phyloP scores from a whole-genome alignment of 1,284 basidiomycete species.

The Ceratobasidium sp. region DNA sequence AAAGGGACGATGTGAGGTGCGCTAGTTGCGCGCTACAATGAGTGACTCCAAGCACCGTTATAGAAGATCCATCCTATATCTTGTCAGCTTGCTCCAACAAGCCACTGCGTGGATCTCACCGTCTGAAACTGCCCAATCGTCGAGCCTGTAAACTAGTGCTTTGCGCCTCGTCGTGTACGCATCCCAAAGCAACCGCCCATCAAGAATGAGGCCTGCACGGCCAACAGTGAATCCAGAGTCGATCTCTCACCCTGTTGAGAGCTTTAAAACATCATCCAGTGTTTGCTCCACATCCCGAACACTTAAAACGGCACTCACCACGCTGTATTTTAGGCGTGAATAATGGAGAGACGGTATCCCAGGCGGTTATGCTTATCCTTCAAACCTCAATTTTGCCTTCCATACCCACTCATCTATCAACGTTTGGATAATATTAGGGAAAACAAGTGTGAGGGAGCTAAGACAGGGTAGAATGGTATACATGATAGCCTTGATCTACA shows the following conservation, averaged over 20 bases:
- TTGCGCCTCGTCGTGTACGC: conserved; percentile 89
- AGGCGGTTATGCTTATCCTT: too few species aligned
- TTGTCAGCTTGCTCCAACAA: neutral
- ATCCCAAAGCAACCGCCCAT: conserved; percentile 87
- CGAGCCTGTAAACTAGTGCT: conserved; percentile 81
- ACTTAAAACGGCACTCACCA: conserved; percentile 3
- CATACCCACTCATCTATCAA: too few species aligned
- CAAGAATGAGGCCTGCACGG: conserved; percentile 82
- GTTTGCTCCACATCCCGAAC: neutral
- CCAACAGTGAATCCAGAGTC: conserved; percentile 90
- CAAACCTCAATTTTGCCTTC: too few species aligned
- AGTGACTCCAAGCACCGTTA: conserved; percentile 61
- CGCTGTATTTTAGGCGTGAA: too few species aligned
- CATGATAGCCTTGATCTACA: too few species aligned
- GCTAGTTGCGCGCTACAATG: conserved; percentile 59
- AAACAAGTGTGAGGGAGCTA: too few species aligned
- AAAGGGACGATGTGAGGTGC: conserved; percentile 77
- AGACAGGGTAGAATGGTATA: too few species aligned
- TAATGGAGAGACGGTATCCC: too few species aligned
- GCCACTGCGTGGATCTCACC: conserved; percentile 65
- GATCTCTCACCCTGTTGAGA: conserved; percentile 80
- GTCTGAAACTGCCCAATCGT: conserved; percentile 85
- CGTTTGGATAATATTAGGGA: too few species aligned
- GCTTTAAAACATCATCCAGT: conserved; percentile 57
- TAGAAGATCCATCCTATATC: conserved; percentile 63